Base-by-base conservation (phyloP, 1,284 basidiomycete species). In the Agaricales sp. region DNA sequence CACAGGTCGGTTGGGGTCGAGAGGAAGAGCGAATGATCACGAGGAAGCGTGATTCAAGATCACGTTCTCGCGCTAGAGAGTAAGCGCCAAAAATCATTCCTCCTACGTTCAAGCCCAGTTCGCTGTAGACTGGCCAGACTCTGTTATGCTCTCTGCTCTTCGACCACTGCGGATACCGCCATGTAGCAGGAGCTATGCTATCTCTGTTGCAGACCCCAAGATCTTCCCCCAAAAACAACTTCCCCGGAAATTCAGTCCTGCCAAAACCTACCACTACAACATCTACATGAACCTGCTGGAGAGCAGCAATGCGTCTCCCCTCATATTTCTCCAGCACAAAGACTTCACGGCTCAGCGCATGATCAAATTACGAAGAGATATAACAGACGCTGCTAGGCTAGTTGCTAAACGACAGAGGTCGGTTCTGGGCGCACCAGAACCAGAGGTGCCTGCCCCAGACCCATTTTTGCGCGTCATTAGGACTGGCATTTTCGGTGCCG, bases 211-310 rank as follows among this genome's bases (percentile, higher is more conserved):
- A 47, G 66, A 74, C 2, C 67, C 80, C 20, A 66, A 72, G 51
- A 61, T 70, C 19, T 74, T 77, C 48, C 69, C 73, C 3, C 64
- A 75, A 14, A 81, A 78, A 57, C 66, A 67, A 43, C 62, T 63
- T 14, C 76, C 78, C 2, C 84, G 86, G 46, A 68, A 74, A 52
- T 90, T 84, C 61, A 72, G 69, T 50, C 77, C 78, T 61, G 82
- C 82, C 61, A 90, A 90, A 63, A 73, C 80, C 0, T 79, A 77
- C 64, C 82, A 87, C 62, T 85, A 80, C 66, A 73, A 79, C 69
- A 80, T 82, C 64, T 89, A 88, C 71, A 71, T 73, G 50, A 70
- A 68, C 53, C 75, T 87, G 52, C 72, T 90, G 55, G 63, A 76
- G 50, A 64, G 69, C 47, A 75, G 73, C 63, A 57, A 64, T 22